These are phyloP conservation scores for Apostasia shenzhenica DNA, from an alignment of 106 monocot species.

Conservation along the genomic window DNA sequence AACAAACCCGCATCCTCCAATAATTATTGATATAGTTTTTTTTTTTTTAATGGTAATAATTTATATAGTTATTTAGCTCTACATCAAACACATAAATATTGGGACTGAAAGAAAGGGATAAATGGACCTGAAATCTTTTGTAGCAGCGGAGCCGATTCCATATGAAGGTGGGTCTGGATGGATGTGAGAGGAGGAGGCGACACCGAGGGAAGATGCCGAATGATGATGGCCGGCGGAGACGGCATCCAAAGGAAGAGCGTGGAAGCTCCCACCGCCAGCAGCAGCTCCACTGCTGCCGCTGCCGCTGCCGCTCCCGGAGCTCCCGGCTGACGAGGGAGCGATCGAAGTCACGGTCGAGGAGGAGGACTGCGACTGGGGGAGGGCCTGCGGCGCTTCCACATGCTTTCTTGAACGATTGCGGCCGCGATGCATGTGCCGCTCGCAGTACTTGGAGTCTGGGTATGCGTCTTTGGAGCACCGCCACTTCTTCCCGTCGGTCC, in stretches of 20 bases:
- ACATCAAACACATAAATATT: too few species aligned
- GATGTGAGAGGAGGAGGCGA: conserved; percentile 15
- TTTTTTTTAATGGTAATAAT: too few species aligned
- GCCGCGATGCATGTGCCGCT: conserved; percentile 52
- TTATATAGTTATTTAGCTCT: too few species aligned
- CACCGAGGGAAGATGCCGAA: background rate
- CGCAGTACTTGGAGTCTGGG: conserved; percentile 65
- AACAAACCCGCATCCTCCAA: too few species aligned
- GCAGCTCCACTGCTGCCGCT: conserved; percentile 1
- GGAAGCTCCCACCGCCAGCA: conserved; percentile 15
- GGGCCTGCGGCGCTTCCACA: conserved; percentile 46
- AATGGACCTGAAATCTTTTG: conserved; percentile 25
- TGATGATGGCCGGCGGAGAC: conserved; percentile 1
- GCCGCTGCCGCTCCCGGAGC: background rate
- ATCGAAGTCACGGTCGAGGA: conserved; percentile 18
- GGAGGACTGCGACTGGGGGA: conserved; percentile 18
- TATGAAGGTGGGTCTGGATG: conserved; percentile 19
- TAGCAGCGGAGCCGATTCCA: background rate
- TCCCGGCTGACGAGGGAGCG: conserved; percentile 4
- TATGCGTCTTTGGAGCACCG: conserved; percentile 56
- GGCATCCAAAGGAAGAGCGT: conserved; percentile 10
- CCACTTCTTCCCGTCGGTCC: conserved; percentile 81
- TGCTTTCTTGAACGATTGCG: conserved; percentile 87
- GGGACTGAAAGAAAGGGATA: too few species aligned
- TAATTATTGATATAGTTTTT: too few species aligned